Conservation (phyloP, 106 monocot genomes). For the Ottelia alismoides region DNA sequence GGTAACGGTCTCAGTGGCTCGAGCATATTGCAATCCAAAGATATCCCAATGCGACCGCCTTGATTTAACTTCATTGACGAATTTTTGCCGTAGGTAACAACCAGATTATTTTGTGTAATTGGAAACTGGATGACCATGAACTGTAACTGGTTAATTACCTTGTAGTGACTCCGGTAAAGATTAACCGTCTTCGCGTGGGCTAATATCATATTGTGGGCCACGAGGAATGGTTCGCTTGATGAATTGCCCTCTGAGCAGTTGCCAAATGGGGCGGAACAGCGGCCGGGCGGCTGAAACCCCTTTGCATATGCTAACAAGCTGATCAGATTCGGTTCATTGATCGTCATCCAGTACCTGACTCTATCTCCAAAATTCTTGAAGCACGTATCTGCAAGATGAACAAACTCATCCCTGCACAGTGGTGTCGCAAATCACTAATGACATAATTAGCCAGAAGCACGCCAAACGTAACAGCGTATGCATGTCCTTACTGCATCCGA, state of each 20-base stretch:
- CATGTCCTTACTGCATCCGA: neutral
- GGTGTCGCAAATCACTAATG: neutral
- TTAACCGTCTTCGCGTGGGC: slow-evolving; percentile 24
- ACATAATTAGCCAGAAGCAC: neutral
- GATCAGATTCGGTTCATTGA: slow-evolving; percentile 43
- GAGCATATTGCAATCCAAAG: neutral
- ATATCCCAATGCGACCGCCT: slow-evolving; percentile 4
- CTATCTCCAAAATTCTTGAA: slow-evolving; percentile 39
- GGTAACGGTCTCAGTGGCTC: neutral
- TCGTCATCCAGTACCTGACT: slow-evolving; percentile 51
- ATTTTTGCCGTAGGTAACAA: no score
- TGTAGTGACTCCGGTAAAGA: slow-evolving; percentile 27
- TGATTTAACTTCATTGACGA: slow-evolving; percentile 1
- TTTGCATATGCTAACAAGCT: slow-evolving; percentile 10
- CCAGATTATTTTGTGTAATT: no score
- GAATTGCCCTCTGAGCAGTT: slow-evolving; percentile 20
- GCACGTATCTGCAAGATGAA: slow-evolving; percentile 34
- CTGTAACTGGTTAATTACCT: slow-evolving; percentile 8
- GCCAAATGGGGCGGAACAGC: slow-evolving; percentile 29
- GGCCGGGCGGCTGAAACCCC: slow-evolving; percentile 27
- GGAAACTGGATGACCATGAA: neutral
- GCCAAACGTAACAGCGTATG: neutral
- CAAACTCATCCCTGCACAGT: slow-evolving; percentile 42
- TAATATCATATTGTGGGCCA: slow-evolving; percentile 28
- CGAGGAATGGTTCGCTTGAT: slow-evolving; percentile 21